phyloP scores from a whole-genome alignment of 345 rosid species.

The Xanthoceras sorbifolium region DNA sequence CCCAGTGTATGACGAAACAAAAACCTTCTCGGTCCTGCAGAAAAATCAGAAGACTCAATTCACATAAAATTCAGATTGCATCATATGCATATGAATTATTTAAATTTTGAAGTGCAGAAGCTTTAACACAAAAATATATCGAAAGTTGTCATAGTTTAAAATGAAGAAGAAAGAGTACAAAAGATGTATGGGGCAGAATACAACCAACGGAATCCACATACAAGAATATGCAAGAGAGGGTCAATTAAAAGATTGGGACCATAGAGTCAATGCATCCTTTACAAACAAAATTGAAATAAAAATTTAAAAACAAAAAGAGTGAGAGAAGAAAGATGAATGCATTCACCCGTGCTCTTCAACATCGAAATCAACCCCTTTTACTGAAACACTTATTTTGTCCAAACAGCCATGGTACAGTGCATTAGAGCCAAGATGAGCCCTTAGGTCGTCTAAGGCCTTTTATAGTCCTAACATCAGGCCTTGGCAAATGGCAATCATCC shows the following conservation, averaged over 20 bases:
- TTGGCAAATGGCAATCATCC: not conserved
- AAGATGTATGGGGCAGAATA: not conserved
- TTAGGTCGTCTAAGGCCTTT: not conserved
- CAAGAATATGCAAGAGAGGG: not conserved
- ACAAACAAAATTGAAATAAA: not conserved
- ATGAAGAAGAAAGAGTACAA: not conserved
- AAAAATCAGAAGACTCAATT: conserved; percentile 21
- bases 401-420: too few species aligned
- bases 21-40: conserved; percentile 86
- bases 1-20: conserved; percentile 77
- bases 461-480: not conserved
- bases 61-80: conserved; percentile 9
- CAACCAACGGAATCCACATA: not conserved
- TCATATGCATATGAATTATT: not conserved
- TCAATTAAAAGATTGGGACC: not conserved
- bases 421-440: not conserved
- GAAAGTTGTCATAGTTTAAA: not conserved
- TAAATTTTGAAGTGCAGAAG: not conserved
- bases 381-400: too few species aligned
- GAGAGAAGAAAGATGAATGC: not conserved
- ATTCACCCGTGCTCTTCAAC: conserved; percentile 11
- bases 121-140: not conserved
- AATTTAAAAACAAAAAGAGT: not conserved
- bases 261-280: not conserved
- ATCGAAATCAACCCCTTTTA: not conserved